Evolutionary conservation across 1,284 basidiomycete species (phyloP).

Genomic region (Rhizopogon parksii): DNA sequence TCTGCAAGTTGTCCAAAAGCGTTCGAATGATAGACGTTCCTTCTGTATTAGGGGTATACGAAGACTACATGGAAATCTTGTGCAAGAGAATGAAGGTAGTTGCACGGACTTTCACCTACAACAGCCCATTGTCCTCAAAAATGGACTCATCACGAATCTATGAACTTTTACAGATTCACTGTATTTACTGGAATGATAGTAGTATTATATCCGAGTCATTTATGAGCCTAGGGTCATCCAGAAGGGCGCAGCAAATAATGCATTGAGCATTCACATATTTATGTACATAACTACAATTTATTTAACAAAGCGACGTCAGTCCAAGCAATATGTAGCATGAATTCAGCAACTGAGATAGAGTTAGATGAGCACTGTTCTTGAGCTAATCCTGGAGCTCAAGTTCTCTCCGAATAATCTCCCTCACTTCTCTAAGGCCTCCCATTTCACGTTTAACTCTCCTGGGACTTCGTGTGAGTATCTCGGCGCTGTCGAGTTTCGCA

Average conservation of each 20-base stretch:
- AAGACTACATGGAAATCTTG: too few species aligned
- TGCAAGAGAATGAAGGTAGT: too few species aligned
- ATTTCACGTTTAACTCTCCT: constrained; percentile 58
- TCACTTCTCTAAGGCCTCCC: constrained; percentile 66
- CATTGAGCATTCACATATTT: neutral
- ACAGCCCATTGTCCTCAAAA: too few species aligned
- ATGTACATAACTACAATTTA: neutral
- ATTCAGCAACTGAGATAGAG: constrained; percentile 1
- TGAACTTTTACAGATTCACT: too few species aligned
- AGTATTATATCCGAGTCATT: too few species aligned
- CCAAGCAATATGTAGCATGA: neutral
- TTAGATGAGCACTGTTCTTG: constrained; percentile 18
- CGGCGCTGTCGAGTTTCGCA: constrained; percentile 45
- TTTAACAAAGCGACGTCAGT: neutral
- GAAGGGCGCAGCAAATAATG: neutral
- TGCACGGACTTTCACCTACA: too few species aligned
- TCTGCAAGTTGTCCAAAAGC: too few species aligned
- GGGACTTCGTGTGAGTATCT: constrained; percentile 61
- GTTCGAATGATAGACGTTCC: too few species aligned
- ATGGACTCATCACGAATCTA: too few species aligned
- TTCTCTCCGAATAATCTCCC: constrained; percentile 72
- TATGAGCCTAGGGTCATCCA: neutral
- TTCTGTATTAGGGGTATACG: too few species aligned
- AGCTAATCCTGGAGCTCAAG: constrained; percentile 59
- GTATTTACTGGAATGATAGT: too few species aligned